Evolutionary conservation across 441 rosid species (phyloP).

Genomic region (Daphne laureola): DNA sequence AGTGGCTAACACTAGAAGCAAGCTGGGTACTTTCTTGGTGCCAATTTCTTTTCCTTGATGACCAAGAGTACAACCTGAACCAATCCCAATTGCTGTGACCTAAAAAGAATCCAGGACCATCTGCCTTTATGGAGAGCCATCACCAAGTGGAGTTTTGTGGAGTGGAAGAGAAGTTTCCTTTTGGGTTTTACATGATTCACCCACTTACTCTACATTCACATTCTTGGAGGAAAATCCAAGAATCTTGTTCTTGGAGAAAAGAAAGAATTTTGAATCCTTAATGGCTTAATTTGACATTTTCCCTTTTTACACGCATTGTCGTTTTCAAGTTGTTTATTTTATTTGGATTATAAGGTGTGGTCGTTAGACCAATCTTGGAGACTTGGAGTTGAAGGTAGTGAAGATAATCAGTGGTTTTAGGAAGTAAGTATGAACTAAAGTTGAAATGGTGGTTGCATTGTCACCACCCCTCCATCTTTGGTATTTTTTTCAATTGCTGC

Average conservation of each 20-base stretch:
- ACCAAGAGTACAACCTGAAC: constrained; percentile 1
- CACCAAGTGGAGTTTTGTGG: constrained; percentile 11
- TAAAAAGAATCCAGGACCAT: constrained; percentile 33
- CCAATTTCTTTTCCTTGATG: no score
- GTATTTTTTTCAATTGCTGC: background rate
- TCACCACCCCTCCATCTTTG: constrained; percentile 16
- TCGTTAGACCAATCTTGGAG: constrained; percentile 11
- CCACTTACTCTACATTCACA: constrained; percentile 11
- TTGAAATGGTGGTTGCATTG: constrained; percentile 21
- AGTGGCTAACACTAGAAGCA: no score
- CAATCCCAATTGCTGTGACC: constrained; percentile 9
- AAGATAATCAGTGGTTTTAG: constrained; percentile 11
- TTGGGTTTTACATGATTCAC: constrained; percentile 17
- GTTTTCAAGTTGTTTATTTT: no score
- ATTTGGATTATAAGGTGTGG: constrained; percentile 14
- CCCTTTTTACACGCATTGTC: no score
- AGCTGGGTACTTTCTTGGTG: no score
- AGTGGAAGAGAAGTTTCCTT: constrained; percentile 32
- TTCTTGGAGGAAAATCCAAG: constrained; percentile 6
- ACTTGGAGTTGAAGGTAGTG: constrained; percentile 21
- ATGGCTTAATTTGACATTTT: no score
- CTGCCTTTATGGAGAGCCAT: constrained; percentile 25
- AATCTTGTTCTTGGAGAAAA: no score
- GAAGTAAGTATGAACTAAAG: constrained; percentile 16
- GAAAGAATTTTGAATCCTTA: no score